Percentiles rank a stretch among this genome's conserved stretches.
These are phyloP conservation scores for Purshia tridentata DNA, from an alignment of 306 rosid species.

Conservation along the genomic window DNA sequence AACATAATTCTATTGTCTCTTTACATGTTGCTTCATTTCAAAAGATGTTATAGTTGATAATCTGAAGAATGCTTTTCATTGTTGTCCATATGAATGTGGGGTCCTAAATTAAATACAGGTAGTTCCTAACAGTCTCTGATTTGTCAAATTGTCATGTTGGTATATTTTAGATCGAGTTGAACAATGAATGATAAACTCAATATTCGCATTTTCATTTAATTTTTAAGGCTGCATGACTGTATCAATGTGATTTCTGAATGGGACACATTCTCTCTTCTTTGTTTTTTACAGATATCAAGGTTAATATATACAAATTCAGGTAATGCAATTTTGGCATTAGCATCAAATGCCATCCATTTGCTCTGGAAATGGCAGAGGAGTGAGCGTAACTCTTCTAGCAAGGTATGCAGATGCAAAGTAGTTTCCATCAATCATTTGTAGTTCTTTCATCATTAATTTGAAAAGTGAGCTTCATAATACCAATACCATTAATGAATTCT, in stretches of 20 bases:
- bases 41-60: no score
- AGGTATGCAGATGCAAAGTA: constrained; percentile 41
- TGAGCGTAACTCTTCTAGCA: constrained; percentile 75
- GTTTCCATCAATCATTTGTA: constrained; percentile 20
- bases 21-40: background rate
- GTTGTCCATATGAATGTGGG: no score
- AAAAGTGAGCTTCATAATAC: constrained; percentile 14
- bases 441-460: constrained; percentile 11
- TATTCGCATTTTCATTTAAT: background rate
- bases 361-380: constrained; percentile 93
- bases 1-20: background rate
- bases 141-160: background rate
- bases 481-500: constrained; percentile 32
- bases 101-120: background rate
- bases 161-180: background rate
- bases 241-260: constrained; percentile 8
- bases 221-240: background rate
- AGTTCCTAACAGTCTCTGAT: background rate
- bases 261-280: constrained; percentile 2
- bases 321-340: constrained; percentile 80
- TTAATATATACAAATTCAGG: constrained; percentile 94
- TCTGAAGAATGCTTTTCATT: background rate
- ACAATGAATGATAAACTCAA: background rate
- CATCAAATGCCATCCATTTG: constrained; percentile 91
- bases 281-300: constrained; percentile 75